Evolutionary conservation across 805 yeast species (phyloP).

Genomic region (Tetrapisispora pingtungensis): DNA sequence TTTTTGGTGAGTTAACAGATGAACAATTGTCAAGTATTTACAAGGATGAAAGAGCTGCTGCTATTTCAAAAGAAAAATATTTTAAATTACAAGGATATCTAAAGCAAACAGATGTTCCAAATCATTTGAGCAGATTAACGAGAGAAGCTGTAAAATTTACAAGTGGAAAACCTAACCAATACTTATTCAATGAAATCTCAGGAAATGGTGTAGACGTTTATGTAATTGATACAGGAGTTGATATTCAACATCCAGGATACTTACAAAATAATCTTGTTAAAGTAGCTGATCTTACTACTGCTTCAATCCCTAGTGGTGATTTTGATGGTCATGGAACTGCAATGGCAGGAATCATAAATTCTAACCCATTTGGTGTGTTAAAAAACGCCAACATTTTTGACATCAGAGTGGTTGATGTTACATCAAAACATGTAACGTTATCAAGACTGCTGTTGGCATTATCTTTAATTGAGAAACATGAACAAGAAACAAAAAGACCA

Average conservation of each 20-base stretch:
- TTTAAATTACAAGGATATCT: conserved; percentile 27
- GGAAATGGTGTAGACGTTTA: conserved; percentile 66
- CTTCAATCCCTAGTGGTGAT: conserved; percentile 47
- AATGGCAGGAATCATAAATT: conserved; percentile 82
- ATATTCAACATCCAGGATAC: conserved; percentile 48
- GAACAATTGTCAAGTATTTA: conserved; percentile 26
- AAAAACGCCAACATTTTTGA: conserved; percentile 57
- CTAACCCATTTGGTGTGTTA: conserved; percentile 73
- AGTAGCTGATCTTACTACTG: conserved; percentile 38
- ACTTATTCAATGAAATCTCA: conserved; percentile 37
- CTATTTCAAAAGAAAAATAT: conserved; percentile 31
- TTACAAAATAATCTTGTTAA: conserved; percentile 43
- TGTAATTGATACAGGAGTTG: conserved; percentile 79
- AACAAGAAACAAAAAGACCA: conserved; percentile 34
- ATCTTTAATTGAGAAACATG: conserved; percentile 57
- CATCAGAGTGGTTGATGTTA: conserved; percentile 58
- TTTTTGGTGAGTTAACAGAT: conserved; percentile 30
- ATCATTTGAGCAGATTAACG: conserved; percentile 59
- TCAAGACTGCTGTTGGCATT: conserved; percentile 56
- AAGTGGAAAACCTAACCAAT: conserved; percentile 29
- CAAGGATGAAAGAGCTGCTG: conserved; percentile 29
- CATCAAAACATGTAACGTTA: conserved; percentile 58
- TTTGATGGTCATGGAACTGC: conserved; percentile 84
- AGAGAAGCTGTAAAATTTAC: conserved; percentile 29
- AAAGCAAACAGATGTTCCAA: conserved; percentile 43